Evolutionary conservation across 1,284 basidiomycete species (phyloP), one percentile per base, ranked within the genome.

Genomic region (Fistulina hepatica): DNA sequence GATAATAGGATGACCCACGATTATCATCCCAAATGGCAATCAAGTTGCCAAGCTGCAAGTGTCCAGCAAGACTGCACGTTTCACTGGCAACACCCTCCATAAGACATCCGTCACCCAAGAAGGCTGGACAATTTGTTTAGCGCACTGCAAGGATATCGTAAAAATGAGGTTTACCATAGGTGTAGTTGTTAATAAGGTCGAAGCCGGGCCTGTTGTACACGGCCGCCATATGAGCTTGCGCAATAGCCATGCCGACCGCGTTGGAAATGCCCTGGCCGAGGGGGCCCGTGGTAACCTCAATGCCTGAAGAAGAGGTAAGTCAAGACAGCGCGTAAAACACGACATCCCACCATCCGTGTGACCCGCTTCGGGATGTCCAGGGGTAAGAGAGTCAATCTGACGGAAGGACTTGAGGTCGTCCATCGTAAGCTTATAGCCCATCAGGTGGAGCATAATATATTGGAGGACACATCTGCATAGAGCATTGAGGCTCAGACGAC

Each of bases 251-350:
- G 60, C 92, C 92, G 48, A 97, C 89, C 44, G 77, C 86, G 59
- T 92, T 94, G 51, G 84, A 76, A 58, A 97, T 84, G 55, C 90
- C 90, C 63, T 97, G 92, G 35, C 92, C 92, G 23, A 97, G 81
- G 44, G 93, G 92, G 46, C 92, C 93, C 41, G 93, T 97, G 50
- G 92, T 97, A 47, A 95, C 90, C 65, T 97, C 92, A 46, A 97
- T 76, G 52, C 76, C 77, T 80, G 26, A 9, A 26, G 20, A 25
- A 16, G 13, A 22, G 13, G 20, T 38, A 8, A 37, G 24, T 23
- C 23, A 20, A 16, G 9, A 9, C 12, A 16, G 39, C 45, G 34
- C 45, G 25, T 25, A 24, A 11, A 34, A 19, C 16, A 15, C 24
- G 12, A 39, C 16, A 45, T 36, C 53, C 39, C 50, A 65, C 92